Evolutionary conservation across 139 green algal genomes (phyloP), one percentile per base, ranked within the genome.

Genomic region (Chlorella sp.): DNA sequence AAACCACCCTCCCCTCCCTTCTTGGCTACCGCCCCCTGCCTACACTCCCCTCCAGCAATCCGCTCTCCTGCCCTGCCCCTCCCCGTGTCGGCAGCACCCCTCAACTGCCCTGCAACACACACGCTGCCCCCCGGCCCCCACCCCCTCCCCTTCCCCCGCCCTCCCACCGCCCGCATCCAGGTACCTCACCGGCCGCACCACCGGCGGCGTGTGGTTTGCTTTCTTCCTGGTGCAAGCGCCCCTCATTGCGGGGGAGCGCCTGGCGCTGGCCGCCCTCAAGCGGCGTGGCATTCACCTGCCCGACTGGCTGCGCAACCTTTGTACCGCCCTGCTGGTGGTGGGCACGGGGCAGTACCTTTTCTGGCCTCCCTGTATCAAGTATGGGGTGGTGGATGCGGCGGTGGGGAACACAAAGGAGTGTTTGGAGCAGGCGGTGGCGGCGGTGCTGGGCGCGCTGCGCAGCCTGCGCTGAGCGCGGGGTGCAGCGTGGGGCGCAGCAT

Each of bases 201-300:
- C 90, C 19, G 40, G 42, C 32, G 85, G 90, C 32, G 30, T 73
- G 7, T 92, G 90, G 90, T 34, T 90, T 18, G 16, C 37, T 16
- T 92, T 88, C 76, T 92, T 92, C 85, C 11, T 71, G 21, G 32
- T 81, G 16, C 90, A 92, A 30, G 71, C 34, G 22, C 84, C 85
- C 1, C 14, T 81, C 4, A 75, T 90, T 11, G 42, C 88, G 1
- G 32, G 32, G 14, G 85, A 90, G 69, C 80, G 83, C 32, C 60
- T 84, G 34, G 37, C 76, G 34, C 76, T 90, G 75, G 75, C 71
- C 19, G 76, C 21, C 16, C 61, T 90, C 3, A 88, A 83, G 87
- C 37, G 39, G 40, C 57, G 80, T 16, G 39, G 42, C 39, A 64
- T 90, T 24, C 28, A 53, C 37, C 37, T 88, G 39, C 76, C 90